Evolutionary conservation across 139 green algal species (phyloP), one percentile per base, ranked within the genome.

Genomic region (Astrephomene gubernaculifera): DNA sequence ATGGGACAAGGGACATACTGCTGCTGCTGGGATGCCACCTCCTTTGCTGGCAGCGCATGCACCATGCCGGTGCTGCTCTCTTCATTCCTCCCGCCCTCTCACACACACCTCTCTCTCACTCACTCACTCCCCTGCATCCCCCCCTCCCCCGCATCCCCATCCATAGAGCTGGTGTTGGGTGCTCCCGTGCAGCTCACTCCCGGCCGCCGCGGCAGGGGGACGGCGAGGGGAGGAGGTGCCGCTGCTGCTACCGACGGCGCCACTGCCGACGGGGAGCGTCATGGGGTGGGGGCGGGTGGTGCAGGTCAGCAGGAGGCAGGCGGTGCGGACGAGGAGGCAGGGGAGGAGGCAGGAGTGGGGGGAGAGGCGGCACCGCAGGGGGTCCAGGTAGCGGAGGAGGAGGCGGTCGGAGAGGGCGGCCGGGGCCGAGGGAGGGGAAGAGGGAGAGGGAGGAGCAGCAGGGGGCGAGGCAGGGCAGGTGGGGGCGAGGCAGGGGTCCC

Each of bases 81-180:
- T 5, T 31, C 39, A 54, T 10, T 2, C 36, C 24, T 39, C 25
- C 43, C 44, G 24, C 29, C 70, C 41, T n/a, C 9, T 38, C n/a
- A n/a, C n/a, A n/a, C n/a, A n/a, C n/a, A n/a, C n/a, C n/a, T n/a
- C n/a, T n/a, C n/a, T n/a, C n/a, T n/a, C n/a, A n/a, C n/a, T n/a
- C n/a, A n/a, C n/a, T n/a, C n/a, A n/a, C n/a, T n/a, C n/a, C n/a
- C n/a, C n/a, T n/a, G n/a, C n/a, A n/a, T n/a, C n/a, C 25, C 70
- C 14, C 33, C 35, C 35, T n/a, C 33, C 65, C 9, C 9, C 35
- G 2, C 35, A 22, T 6, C 17, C 68, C 7, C 3, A n/a, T n/a
- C n/a, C 53, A n/a, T n/a, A 81, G 73, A 81, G 73, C 73, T 81
- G 49, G 73, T 81, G 10, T 53, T 81, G 22, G 73, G 73, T 6